These are phyloP conservation scores for Colletotrichum spinosum DNA, from an alignment of 2,329 filamentous ascomycete genomes.

Conservation along the genomic window DNA sequence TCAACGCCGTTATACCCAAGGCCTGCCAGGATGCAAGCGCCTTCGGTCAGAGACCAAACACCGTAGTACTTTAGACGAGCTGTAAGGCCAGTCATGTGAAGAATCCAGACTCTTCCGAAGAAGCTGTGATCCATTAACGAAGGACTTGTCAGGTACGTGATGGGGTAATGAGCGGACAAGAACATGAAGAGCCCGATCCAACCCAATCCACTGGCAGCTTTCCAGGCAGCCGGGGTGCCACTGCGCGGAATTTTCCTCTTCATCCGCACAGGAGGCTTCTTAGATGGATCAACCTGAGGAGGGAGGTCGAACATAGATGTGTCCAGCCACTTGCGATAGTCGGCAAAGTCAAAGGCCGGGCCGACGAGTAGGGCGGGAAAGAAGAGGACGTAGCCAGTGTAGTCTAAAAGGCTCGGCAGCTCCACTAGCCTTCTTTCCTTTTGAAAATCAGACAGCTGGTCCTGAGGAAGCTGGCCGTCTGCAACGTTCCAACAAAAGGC, in stretches of 20 bases:
- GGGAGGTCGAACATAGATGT: slow-evolving; percentile 94
- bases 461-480: slow-evolving; percentile 83
- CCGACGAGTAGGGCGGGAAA: slow-evolving; percentile 92
- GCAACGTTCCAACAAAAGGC: slow-evolving; percentile 99
- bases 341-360: slow-evolving; percentile 92
- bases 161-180: slow-evolving; percentile 75
- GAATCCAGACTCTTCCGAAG: slow-evolving; percentile 77
- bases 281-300: slow-evolving; percentile 82
- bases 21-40: slow-evolving; percentile 91
- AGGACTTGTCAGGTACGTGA: slow-evolving; percentile 72
- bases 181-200: slow-evolving; percentile 87
- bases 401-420: slow-evolving; percentile 84
- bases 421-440: slow-evolving; percentile 81
- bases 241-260: slow-evolving; percentile 94
- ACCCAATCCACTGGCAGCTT: slow-evolving; percentile 76
- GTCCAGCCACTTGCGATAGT: slow-evolving; percentile 93
- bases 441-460: slow-evolving; percentile 87
- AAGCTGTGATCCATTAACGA: slow-evolving; percentile 76
- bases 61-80: slow-evolving; percentile 95
- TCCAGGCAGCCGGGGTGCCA: slow-evolving; percentile 84
- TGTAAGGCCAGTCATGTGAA: slow-evolving; percentile 87
- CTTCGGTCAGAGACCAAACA: slow-evolving; percentile 93
- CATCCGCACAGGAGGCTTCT: slow-evolving; percentile 87
- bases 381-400: slow-evolving; percentile 91
- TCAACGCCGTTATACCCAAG: slow-evolving; percentile 96